Evolutionary conservation across 306 rosid species (phyloP).

Genomic region (Corylus avellana): DNA sequence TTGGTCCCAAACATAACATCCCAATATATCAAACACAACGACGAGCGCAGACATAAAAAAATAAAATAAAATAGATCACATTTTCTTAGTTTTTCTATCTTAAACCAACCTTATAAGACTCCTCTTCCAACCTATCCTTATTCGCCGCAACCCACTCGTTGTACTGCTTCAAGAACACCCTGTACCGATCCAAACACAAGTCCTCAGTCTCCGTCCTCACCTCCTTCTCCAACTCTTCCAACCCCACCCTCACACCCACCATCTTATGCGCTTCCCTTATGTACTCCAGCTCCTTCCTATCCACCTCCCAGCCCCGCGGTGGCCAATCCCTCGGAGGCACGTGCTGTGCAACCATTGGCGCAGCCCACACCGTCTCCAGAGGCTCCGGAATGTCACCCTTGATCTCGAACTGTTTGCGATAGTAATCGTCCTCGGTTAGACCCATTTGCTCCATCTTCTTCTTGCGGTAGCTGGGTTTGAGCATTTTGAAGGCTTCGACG

Average conservation of each 20-base stretch:
- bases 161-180: conserved; percentile 86
- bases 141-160: conserved; percentile 80
- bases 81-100: not conserved
- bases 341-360: conserved; percentile 57
- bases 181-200: conserved; percentile 78
- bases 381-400: conserved; percentile 79
- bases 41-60: not conserved
- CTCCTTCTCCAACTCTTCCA: conserved; percentile 54
- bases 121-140: conserved; percentile 80
- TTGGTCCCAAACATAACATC: not conserved
- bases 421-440: conserved; percentile 73
- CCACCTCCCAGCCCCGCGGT: conserved; percentile 90
- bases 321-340: conserved; percentile 98
- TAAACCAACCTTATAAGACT: conserved; percentile 83
- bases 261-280: conserved; percentile 78
- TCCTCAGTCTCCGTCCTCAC: conserved; percentile 49
- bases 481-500: conserved; percentile 90
- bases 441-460: conserved; percentile 82
- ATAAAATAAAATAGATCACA: not conserved
- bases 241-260: conserved; percentile 55
- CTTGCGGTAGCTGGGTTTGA: conserved; percentile 68
- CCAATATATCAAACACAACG: not conserved
- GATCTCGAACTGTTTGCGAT: conserved; percentile 64
- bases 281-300: conserved; percentile 71
- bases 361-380: conserved; percentile 63